Evolutionary conservation across 768 basidiomycete genomes (phyloP).

Genomic region (Collybia sp.): DNA sequence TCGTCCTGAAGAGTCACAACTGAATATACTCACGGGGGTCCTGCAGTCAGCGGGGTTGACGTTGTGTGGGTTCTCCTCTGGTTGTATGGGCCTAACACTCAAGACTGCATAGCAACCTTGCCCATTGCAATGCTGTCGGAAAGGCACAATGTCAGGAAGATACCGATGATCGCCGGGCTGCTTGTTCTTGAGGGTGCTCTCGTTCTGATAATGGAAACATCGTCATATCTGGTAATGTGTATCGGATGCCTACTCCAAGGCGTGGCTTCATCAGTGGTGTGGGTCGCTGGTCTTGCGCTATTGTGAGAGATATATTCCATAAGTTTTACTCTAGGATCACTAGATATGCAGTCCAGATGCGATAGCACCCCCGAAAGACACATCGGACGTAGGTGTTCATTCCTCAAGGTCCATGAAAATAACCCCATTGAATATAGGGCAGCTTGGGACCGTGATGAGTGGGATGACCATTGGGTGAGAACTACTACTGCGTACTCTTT

Average conservation of each 20-base stretch:
- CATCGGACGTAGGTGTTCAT: conserved; percentile 39
- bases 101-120: conserved; percentile 38
- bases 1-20: not conserved
- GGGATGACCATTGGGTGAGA: conserved; percentile 51
- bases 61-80: conserved; percentile 32
- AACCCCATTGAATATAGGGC: conserved; percentile 30
- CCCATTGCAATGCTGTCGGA: conserved; percentile 57
- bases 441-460: conserved; percentile 57
- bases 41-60: conserved; percentile 52
- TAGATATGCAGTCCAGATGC: conserved; percentile 31
- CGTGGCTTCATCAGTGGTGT: conserved; percentile 54
- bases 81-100: not conserved
- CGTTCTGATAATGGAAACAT: conserved; percentile 60
- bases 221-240: conserved; percentile 50
- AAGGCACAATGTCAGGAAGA: conserved; percentile 36
- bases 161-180: conserved; percentile 47
- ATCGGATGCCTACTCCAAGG: conserved; percentile 58
- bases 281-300: conserved; percentile 58
- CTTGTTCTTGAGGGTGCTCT: conserved; percentile 48
- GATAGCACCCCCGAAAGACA: conserved; percentile 46
- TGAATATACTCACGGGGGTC: conserved; percentile 3
- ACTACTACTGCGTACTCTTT: not conserved
- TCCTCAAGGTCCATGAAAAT: not conserved
- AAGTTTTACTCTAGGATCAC: not conserved
- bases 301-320: conserved; percentile 29